Conservation (phyloP, 2,329 filamentous ascomycete species). For the Aureobasidium melanogenum region DNA sequence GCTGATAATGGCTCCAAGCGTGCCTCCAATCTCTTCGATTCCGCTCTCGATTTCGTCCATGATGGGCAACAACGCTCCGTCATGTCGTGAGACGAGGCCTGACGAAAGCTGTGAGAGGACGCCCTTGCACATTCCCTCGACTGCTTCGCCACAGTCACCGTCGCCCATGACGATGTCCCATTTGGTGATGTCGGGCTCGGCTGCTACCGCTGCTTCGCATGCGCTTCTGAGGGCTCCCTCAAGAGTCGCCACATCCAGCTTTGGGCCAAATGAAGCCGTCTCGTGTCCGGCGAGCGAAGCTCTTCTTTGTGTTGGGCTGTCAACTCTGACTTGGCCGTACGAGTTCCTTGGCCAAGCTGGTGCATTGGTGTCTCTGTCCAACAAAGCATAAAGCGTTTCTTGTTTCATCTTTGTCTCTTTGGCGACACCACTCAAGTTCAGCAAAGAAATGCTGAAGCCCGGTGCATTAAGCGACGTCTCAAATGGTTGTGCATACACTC, state of each 20-base stretch:
- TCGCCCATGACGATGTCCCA: conserved; percentile 58
- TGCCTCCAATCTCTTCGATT: conserved; percentile 30
- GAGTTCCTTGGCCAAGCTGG: conserved; percentile 44
- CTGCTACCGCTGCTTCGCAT: conserved; percentile 42
- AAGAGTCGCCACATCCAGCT: conserved; percentile 22
- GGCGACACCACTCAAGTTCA: conserved; percentile 42
- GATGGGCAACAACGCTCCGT: conserved; percentile 24
- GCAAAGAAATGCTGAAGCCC: conserved; percentile 47
- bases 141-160: conserved; percentile 56
- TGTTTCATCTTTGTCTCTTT: conserved; percentile 30
- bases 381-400: conserved; percentile 37
- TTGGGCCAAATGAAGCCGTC: conserved; percentile 13
- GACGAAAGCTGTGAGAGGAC: conserved; percentile 22
- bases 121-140: conserved; percentile 29
- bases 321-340: conserved; percentile 19
- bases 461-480: conserved; percentile 48
- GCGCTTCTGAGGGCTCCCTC: conserved; percentile 33
- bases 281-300: background rate
- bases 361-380: conserved; percentile 44
- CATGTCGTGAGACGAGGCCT: conserved; percentile 9
- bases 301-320: background rate
- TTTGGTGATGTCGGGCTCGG: conserved; percentile 54
- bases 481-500: conserved; percentile 41
- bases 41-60: conserved; percentile 26
- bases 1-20: conserved; percentile 28